Conservation (phyloP, 169 alveolate genomes). For the Plasmodium reichenowi region DNA sequence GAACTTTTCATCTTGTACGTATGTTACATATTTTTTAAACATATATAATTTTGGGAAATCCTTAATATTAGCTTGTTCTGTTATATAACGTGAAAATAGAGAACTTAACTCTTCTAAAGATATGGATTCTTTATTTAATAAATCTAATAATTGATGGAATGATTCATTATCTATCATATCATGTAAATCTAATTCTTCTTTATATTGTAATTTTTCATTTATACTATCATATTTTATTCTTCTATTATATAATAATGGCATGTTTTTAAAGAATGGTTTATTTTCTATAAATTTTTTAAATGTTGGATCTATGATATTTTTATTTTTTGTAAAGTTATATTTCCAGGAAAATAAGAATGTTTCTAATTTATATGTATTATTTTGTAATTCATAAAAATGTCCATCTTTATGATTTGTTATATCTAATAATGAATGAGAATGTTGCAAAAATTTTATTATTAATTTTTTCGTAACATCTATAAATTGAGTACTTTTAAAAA, state of each 20-base stretch:
- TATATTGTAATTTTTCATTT: background rate
- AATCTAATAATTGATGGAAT: slow-evolving; percentile 1
- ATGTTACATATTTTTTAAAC: slow-evolving; percentile 1
- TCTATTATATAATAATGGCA: slow-evolving; percentile 4
- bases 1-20: background rate
- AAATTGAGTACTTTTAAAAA: slow-evolving; percentile 41
- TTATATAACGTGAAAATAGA: slow-evolving; percentile 13
- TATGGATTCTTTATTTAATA: slow-evolving; percentile 7
- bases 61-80: background rate
- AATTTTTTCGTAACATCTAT: background rate
- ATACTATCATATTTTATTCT: slow-evolving; percentile 22
- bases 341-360: slow-evolving; percentile 20
- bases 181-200: background rate
- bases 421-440: background rate
- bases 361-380: slow-evolving; percentile 14
- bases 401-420: background rate
- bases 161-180: slow-evolving; percentile 37
- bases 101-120: slow-evolving; percentile 1
- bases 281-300: background rate
- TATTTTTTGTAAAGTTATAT: slow-evolving; percentile 3
- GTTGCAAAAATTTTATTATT: background rate
- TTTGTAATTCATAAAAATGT: slow-evolving; percentile 3
- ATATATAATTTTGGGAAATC: slow-evolving; percentile 12
- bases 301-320: slow-evolving; percentile 5
- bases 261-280: background rate